phyloP scores from a whole-genome alignment of 176 grass and related monocot genomes.

The Lolium rigidum region DNA sequence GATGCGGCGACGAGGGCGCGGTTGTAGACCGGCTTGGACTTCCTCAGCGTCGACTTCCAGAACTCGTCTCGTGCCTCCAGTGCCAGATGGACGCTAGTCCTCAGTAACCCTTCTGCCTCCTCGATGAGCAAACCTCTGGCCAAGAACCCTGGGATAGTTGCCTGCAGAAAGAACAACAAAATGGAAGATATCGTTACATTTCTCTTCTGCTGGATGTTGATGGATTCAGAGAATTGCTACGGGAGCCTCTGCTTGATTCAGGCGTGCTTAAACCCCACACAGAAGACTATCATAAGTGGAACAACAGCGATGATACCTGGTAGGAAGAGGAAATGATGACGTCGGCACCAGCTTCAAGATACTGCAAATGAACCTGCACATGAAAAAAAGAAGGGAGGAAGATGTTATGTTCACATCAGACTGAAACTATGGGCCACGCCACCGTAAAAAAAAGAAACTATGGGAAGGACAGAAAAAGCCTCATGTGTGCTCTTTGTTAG shows the following conservation, averaged over 20 bases:
- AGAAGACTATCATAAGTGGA: neutral
- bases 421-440: neutral
- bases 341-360: conserved; percentile 81
- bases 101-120: conserved; percentile 62
- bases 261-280: neutral
- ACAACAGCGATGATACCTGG: conserved; percentile 49
- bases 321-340: conserved; percentile 82
- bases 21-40: conserved; percentile 54
- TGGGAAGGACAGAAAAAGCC: neutral
- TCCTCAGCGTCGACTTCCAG: conserved; percentile 53
- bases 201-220: neutral
- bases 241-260: neutral
- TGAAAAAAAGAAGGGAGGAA: neutral
- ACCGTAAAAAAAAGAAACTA: too few species aligned
- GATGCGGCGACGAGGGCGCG: conserved; percentile 74
- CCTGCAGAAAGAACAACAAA: conserved; percentile 42
- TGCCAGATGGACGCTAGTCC: conserved; percentile 66
- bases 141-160: conserved; percentile 78
- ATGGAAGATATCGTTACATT: neutral
- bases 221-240: neutral
- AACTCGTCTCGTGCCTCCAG: conserved; percentile 58
- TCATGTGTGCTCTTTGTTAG: neutral
- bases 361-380: conserved; percentile 79
- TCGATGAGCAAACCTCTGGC: conserved; percentile 61
- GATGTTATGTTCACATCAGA: neutral